These are phyloP conservation scores for Aspergillus pseudotamarii DNA, from an alignment of 2,329 filamentous ascomycete species.

Conservation along the genomic window DNA sequence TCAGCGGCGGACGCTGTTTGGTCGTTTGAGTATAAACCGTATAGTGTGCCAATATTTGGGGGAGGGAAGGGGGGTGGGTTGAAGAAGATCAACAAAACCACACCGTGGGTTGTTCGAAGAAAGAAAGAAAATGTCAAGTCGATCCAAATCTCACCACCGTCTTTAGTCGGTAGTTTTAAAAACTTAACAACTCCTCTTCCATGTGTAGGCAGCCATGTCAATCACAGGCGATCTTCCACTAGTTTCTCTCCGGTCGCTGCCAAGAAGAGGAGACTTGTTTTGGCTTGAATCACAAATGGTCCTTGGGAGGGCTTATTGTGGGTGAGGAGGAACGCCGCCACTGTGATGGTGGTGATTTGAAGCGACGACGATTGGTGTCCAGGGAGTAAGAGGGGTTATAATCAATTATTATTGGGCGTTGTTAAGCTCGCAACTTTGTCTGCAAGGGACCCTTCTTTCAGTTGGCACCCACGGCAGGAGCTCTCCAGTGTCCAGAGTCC, in stretches of 20 bases:
- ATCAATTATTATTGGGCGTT: not conserved
- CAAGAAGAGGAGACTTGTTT: slow-evolving; percentile 4
- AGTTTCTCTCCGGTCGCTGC: slow-evolving; percentile 1
- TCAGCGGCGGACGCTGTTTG: not conserved
- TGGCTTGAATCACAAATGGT: not conserved
- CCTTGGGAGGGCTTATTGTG: not conserved
- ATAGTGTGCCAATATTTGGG: too few species aligned
- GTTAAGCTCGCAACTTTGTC: not conserved
- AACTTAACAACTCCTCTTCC: not conserved
- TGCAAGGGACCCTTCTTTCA: slow-evolving; percentile 1
- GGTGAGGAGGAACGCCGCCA: not conserved
- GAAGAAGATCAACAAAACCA: not conserved
- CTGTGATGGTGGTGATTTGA: not conserved
- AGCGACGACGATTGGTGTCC: not conserved
- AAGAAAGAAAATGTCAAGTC: not conserved
- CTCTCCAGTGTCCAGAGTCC: not conserved
- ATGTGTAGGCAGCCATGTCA: slow-evolving; percentile 6
- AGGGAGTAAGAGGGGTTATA: not conserved
- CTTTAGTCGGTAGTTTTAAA: slow-evolving; percentile 2
- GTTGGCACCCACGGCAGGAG: not conserved
- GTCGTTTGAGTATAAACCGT: not conserved
- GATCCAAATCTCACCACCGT: not conserved
- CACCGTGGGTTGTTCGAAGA: too few species aligned
- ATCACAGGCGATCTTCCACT: slow-evolving; percentile 7
- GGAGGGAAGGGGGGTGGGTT: not conserved